Evolutionary conservation across 352 stramenopile species (phyloP), one percentile per base, ranked within the genome.

Genomic region (Phytopythium litorale): DNA sequence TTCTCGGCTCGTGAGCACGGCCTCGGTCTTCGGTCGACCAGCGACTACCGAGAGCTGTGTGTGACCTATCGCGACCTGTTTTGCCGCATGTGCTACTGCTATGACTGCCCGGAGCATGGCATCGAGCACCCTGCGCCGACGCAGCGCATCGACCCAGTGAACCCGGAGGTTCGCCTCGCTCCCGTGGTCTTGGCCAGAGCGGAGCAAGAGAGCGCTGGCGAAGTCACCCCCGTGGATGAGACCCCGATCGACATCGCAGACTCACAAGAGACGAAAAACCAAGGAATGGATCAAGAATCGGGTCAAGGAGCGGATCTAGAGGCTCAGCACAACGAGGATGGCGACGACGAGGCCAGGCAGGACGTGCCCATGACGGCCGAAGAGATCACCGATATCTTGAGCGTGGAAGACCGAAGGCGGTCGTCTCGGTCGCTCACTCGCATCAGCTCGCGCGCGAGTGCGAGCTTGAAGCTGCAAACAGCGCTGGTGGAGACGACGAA

Each of bases 61-160:
- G 82, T 97, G 66, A 92, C 84, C 4, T 98, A 95, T 67, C 81
- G 88, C n/a, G 81, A 96, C 48, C 69, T 98, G 25, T 97, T 97
- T 59, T 98, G 93, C 66, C 79, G 88, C 35, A 87, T 91, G 72
- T 98, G 93, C 68, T 97, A 97, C 68, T 87, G 82, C 49, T 98
- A 97, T 66, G 91, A 98, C 67, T 98, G 93, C 60, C 81, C 88
- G 23, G 71, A 95, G 43, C 93, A 98, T 68, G 91, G 91, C 0
- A 95, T 92, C 58, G 71, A 94, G 64, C 84, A 91, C 37, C 82
- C 84, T 16, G 75, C 89, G 63, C 82, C 80, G 0, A 75, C 62
- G 19, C 64, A 68, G 33, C 79, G 84, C 35, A 67, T 78, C 11
- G 82, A 94, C 57, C 84, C 84, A n/a, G 63, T 84, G 25, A 81